Evolutionary conservation across 208 protist species (phyloP).

Genomic region (Tritrichomonas foetus): DNA sequence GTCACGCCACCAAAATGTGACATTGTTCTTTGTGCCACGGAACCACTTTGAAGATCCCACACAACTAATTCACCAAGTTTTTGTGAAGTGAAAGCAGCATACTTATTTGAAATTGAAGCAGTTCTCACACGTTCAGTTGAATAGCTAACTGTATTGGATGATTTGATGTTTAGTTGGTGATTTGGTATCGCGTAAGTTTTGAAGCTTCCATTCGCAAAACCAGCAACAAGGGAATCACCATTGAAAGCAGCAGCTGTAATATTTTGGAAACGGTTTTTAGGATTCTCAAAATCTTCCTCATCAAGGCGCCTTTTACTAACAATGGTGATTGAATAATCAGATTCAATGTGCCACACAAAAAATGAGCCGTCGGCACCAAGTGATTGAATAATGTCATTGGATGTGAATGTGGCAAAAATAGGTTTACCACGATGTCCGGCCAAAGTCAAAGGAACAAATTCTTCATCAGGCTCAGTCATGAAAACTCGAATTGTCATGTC

Average conservation of each 20-base stretch:
- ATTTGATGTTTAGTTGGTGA: background rate
- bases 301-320: background rate
- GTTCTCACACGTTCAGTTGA: background rate
- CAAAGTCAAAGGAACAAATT: background rate
- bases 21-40: background rate
- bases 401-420: background rate
- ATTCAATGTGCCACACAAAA: background rate
- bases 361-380: background rate
- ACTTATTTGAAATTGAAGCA: background rate
- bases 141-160: background rate
- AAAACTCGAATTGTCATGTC: background rate
- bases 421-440: conserved; percentile 16
- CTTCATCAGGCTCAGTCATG: conserved; percentile 16
- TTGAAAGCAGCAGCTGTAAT: background rate
- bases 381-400: background rate
- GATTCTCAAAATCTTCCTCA: conserved; percentile 23
- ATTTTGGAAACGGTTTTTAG: background rate
- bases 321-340: background rate
- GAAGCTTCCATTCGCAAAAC: background rate
- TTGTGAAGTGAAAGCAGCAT: background rate
- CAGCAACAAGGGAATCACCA: background rate
- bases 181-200: background rate
- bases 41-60: background rate
- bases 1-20: conserved; percentile 12
- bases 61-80: conserved; percentile 17